phyloP scores from a whole-genome alignment of 140 eudicot species.

The Oenanthe javanica region DNA sequence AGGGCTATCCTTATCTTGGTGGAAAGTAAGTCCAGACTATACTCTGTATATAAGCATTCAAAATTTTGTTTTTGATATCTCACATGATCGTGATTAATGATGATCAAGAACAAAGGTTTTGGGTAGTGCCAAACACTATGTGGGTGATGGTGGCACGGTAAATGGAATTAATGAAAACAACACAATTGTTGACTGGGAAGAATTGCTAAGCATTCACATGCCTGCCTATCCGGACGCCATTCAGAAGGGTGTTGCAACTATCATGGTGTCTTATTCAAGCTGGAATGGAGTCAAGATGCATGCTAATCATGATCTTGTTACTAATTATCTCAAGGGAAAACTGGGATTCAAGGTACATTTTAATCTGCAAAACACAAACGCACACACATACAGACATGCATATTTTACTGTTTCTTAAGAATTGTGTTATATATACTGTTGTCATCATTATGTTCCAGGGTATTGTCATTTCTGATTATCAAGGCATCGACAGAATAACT shows the following conservation, averaged over 20 bases:
- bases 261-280: slow-evolving; percentile 51
- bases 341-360: slow-evolving; percentile 37
- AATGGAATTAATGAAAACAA: slow-evolving; percentile 33
- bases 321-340: slow-evolving; percentile 37
- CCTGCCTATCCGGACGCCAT: slow-evolving; percentile 43
- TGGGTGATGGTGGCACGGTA: slow-evolving; percentile 53
- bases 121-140: slow-evolving; percentile 50
- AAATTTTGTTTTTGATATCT: not conserved
- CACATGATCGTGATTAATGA: not conserved
- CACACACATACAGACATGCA: not conserved
- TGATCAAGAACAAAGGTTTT: slow-evolving; percentile 30
- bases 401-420: not conserved
- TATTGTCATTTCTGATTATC: slow-evolving; percentile 37
- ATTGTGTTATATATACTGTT: not conserved
- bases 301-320: slow-evolving; percentile 34
- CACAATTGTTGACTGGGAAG: slow-evolving; percentile 24
- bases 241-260: slow-evolving; percentile 36
- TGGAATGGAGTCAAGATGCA: slow-evolving; percentile 55
- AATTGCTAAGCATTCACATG: slow-evolving; percentile 36
- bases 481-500: slow-evolving; percentile 37
- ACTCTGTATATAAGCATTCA: not conserved
- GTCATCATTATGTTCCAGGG: slow-evolving; percentile 23
- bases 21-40: slow-evolving; percentile 27
- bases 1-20: slow-evolving; percentile 35
- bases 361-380: not conserved